These are phyloP conservation scores for Kodamaea plutei DNA, from an alignment of 1,139 yeast genomes.

Conservation along the genomic window DNA sequence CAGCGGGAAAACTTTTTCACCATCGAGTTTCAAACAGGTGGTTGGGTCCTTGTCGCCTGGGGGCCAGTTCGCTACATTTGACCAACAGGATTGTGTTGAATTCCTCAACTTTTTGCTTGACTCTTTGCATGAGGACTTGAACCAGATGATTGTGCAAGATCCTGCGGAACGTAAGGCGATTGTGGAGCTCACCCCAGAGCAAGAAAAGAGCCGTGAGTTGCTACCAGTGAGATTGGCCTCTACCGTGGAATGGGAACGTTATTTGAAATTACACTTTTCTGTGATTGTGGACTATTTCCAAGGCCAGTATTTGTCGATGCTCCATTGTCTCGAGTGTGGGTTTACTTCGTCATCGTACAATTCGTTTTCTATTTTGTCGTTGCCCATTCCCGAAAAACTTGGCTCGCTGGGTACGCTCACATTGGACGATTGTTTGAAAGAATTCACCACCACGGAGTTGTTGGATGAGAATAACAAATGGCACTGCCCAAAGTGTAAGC, in stretches of 20 bases:
- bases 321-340: slow-evolving; percentile 72
- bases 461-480: slow-evolving; percentile 83
- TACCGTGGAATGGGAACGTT: slow-evolving; percentile 92
- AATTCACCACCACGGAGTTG: slow-evolving; percentile 63
- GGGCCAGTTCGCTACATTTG: slow-evolving; percentile 58
- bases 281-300: slow-evolving; percentile 82
- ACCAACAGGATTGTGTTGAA: slow-evolving; percentile 94
- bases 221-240: slow-evolving; percentile 82
- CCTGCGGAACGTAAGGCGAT: slow-evolving; percentile 38
- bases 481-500: slow-evolving; percentile 82
- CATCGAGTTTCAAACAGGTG: slow-evolving; percentile 56
- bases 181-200: slow-evolving; percentile 59
- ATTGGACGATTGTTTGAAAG: slow-evolving; percentile 63
- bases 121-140: slow-evolving; percentile 84
- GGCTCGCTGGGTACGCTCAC: slow-evolving; percentile 26
- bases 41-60: slow-evolving; percentile 68
- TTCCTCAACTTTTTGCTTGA: slow-evolving; percentile 81
- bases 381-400: slow-evolving; percentile 59
- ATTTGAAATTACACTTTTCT: slow-evolving; percentile 79
- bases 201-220: slow-evolving; percentile 70
- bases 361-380: slow-evolving; percentile 69
- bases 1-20: slow-evolving; percentile 47
- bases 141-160: slow-evolving; percentile 45
- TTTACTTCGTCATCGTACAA: slow-evolving; percentile 84
- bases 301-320: slow-evolving; percentile 82